Evolutionary conservation across 2,329 filamentous ascomycete species (phyloP), one percentile per base, ranked within the genome.

Genomic region (Penicillium sclerotiorum): DNA sequence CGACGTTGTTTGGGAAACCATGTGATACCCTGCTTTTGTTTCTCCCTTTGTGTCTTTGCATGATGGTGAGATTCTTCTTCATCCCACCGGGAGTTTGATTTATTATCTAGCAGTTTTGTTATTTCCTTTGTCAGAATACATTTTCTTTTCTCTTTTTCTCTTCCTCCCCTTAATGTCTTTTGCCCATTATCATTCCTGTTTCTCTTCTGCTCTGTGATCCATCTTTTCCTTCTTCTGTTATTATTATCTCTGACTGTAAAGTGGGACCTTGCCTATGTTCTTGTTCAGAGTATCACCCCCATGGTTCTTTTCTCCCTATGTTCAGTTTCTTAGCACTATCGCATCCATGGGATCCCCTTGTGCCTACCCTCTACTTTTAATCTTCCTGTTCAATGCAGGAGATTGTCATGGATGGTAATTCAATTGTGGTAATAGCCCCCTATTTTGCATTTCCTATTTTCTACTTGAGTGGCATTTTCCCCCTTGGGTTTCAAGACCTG

Each of bases 11-110:
- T 70, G 67, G 65, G 67, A 68, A 68, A 45, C 62, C 65, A 63
- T 59, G 58, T 70, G 68, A 71, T 71, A 71, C 68, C 68, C 68
- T 70, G 63, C 65, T 64, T 67, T 65, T 60, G 53, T 57, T 60
- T 53, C 52, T 52, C 59, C 58, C 56, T 58, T 33, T 37, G 25
- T 57, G 65, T 67, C 56, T 64, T 56, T 67, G 65, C 62, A 67
- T 62, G 65, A 57, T n/a, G 68, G 67, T 64, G 57, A 63, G 61
- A 64, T 61, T 47, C 42, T 56, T 67, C 61, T 58, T 65, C 62
- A 61, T 63, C 59, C 30, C 61, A 43, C 48, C 38, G 58, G 56
- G 45, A 60, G 58, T 60, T 63, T 68, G 66, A 63, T 60, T 59
- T 61, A 65, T 65, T 62, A 59, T 64, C 59, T 67, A 67, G 65